Evolutionary conservation across 768 basidiomycete species (phyloP).

Genomic region (Mycena belliarum): DNA sequence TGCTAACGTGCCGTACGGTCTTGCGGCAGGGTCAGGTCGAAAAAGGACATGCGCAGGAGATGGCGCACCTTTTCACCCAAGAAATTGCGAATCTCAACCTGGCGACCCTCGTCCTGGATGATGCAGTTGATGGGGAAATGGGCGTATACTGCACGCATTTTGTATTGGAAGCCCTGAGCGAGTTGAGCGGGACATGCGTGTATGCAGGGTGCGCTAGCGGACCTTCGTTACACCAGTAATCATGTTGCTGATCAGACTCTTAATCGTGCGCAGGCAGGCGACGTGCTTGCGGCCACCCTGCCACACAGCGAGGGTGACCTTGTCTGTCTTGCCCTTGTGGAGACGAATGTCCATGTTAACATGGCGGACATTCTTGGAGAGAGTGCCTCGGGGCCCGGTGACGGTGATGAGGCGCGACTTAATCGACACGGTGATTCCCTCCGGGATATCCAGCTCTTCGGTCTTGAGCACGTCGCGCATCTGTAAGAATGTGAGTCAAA

Average conservation of each 20-base stretch:
- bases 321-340: conserved; percentile 73
- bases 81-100: conserved; percentile 93
- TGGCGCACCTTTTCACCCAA: conserved; percentile 83
- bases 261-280: conserved; percentile 95
- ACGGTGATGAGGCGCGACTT: conserved; percentile 93
- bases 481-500: conserved; percentile 40
- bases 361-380: conserved; percentile 91
- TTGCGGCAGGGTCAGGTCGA: conserved; percentile 32
- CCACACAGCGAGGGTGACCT: conserved; percentile 94
- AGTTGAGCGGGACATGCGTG: neutral
- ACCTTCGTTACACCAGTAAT: conserved; percentile 96
- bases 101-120: conserved; percentile 71
- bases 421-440: conserved; percentile 80
- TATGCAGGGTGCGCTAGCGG: conserved; percentile 16
- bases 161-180: conserved; percentile 96
- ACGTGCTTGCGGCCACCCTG: conserved; percentile 98
- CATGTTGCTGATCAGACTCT: conserved; percentile 96
- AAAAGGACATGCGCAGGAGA: neutral
- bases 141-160: conserved; percentile 99
- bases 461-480: conserved; percentile 94
- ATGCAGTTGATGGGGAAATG: conserved; percentile 99
- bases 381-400: conserved; percentile 87
- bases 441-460: conserved; percentile 89
- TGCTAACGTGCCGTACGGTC: conserved; percentile 89
- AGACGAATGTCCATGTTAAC: conserved; percentile 92